Evolutionary conservation across 1,139 yeast species (phyloP).

Genomic region (Lodderomyces margitis): DNA sequence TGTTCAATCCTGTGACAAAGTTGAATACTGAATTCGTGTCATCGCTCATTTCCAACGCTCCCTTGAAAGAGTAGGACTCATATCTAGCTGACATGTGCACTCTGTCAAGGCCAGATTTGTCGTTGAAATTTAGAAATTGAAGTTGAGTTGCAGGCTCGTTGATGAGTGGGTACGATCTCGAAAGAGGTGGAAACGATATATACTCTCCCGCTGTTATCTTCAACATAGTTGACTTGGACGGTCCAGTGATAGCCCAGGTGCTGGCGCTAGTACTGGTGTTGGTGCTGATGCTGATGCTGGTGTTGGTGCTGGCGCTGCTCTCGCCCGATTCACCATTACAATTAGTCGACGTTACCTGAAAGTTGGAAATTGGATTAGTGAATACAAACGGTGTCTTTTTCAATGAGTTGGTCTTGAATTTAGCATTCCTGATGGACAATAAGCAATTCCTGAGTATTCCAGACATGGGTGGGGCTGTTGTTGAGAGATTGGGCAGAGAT

Average conservation of each 20-base stretch:
- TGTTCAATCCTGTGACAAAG: constrained; percentile 51
- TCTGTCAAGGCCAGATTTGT: constrained; percentile 51
- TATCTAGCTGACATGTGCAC: constrained; percentile 87
- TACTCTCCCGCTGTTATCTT: constrained; percentile 36
- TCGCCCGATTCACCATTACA: background rate
- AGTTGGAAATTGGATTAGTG: constrained; percentile 24
- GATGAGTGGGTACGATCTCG: constrained; percentile 55
- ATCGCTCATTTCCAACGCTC: constrained; percentile 52
- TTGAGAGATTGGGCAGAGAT: no score
- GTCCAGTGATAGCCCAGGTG: constrained; percentile 38
- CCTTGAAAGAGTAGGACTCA: constrained; percentile 70
- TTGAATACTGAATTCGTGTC: constrained; percentile 73
- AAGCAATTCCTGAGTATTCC: constrained; percentile 7
- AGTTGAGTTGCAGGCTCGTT: constrained; percentile 25
- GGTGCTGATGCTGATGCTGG: no score
- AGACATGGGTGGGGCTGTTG: background rate
- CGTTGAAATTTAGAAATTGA: constrained; percentile 59
- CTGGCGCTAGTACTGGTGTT: constrained; percentile 15
- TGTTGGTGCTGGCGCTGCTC: background rate
- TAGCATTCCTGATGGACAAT: constrained; percentile 12
- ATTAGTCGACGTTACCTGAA: constrained; percentile 21
- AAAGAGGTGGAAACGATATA: constrained; percentile 50
- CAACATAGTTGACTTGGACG: constrained; percentile 33
- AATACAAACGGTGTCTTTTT: constrained; percentile 15
- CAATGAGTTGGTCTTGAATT: constrained; percentile 14